These are phyloP conservation scores for Aureobasidium sp. DNA, from an alignment of 2,329 filamentous ascomycete genomes.

Conservation along the genomic window DNA sequence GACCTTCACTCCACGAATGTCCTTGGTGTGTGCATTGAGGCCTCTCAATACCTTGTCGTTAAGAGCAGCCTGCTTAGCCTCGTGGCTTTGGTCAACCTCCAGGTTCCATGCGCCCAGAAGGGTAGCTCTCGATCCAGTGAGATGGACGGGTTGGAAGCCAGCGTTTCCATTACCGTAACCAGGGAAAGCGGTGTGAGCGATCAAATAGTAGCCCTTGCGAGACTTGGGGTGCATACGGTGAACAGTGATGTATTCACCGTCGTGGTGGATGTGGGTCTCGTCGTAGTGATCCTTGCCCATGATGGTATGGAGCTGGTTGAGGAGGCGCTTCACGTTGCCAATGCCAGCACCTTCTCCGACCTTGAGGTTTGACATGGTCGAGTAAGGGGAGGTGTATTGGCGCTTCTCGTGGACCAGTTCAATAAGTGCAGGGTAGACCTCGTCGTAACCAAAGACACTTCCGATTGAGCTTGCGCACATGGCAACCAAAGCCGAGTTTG, in stretches of 20 bases:
- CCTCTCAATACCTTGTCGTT: constrained; percentile 69
- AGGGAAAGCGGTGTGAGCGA: constrained; percentile 92
- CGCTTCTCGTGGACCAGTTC: constrained; percentile 87
- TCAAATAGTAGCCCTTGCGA: constrained; percentile 87
- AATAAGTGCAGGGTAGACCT: constrained; percentile 88
- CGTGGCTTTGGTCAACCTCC: constrained; percentile 72
- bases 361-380: constrained; percentile 51
- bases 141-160: constrained; percentile 67
- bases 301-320: constrained; percentile 89
- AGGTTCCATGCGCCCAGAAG: constrained; percentile 87
- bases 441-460: constrained; percentile 97
- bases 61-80: constrained; percentile 57
- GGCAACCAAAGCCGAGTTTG: constrained; percentile 85
- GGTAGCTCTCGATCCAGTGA: constrained; percentile 77
- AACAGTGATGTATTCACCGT: constrained; percentile 92
- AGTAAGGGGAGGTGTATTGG: constrained; percentile 72
- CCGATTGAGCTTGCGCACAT: constrained; percentile 95
- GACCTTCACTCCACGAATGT: constrained; percentile 66
- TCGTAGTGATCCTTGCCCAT: constrained; percentile 95
- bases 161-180: constrained; percentile 82
- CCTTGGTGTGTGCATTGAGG: constrained; percentile 73
- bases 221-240: constrained; percentile 90
- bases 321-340: constrained; percentile 79
- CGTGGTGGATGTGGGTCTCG: constrained; percentile 94
- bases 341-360: constrained; percentile 73